These are phyloP conservation scores for Psidium friedrichsthalianum DNA, from an alignment of 345 rosid species.

Conservation along the genomic window DNA sequence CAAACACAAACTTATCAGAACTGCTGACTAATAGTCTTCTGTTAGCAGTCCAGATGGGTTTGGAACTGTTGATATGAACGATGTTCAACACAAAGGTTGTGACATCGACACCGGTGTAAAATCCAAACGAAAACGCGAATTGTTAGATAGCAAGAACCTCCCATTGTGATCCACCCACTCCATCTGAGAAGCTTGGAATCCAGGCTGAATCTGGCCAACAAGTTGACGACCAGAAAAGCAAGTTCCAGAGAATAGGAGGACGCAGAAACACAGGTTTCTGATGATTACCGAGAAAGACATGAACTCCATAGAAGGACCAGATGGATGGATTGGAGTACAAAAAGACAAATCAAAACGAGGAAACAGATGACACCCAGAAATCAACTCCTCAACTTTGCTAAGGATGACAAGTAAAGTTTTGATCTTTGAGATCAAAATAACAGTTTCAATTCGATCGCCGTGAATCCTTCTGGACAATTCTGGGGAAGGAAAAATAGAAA, in stretches of 20 bases:
- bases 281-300: slow-evolving; percentile 7
- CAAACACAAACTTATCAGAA: slow-evolving; percentile 36
- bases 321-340: background rate
- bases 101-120: slow-evolving; percentile 24
- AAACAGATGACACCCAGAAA: background rate
- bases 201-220: slow-evolving; percentile 31
- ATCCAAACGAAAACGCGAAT: slow-evolving; percentile 30
- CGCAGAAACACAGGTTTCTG: slow-evolving; percentile 7
- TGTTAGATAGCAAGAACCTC: slow-evolving; percentile 26
- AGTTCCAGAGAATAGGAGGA: slow-evolving; percentile 5
- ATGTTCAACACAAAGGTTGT: slow-evolving; percentile 17
- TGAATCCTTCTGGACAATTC: background rate
- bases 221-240: slow-evolving; percentile 5
- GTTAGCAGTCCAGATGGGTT: slow-evolving; percentile 42
- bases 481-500: background rate
- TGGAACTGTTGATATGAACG: slow-evolving; percentile 14
- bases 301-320: background rate
- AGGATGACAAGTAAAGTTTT: background rate
- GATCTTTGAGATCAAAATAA: background rate
- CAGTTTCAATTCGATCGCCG: background rate
- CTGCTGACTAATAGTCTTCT: slow-evolving; percentile 7
- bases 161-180: slow-evolving; percentile 28
- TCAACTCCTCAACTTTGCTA: background rate
- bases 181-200: slow-evolving; percentile 32
- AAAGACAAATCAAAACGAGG: background rate